phyloP scores from a whole-genome alignment of 352 stramenopile species.

The Phytophthora capsici region DNA sequence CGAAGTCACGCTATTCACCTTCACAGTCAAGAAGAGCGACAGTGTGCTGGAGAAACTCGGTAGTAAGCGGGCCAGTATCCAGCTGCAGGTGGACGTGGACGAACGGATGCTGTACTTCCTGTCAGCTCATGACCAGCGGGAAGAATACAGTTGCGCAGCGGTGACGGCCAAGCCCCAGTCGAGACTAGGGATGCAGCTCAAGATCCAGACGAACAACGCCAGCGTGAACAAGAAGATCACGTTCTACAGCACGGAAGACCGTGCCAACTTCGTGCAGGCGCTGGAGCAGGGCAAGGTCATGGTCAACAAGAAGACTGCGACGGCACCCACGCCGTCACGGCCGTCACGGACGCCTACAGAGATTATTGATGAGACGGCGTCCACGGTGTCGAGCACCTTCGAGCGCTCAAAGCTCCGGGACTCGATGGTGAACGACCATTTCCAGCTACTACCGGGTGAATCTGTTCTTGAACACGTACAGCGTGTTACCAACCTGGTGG shows the following conservation, averaged over 20 bases:
- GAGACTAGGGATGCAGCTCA: slow-evolving; percentile 81
- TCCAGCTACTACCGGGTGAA: slow-evolving; percentile 66
- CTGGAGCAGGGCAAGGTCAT: slow-evolving; percentile 87
- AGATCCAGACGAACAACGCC: slow-evolving; percentile 81
- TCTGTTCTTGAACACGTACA: slow-evolving; percentile 82
- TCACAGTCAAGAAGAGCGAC: slow-evolving; percentile 89
- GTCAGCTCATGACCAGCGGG: slow-evolving; percentile 72
- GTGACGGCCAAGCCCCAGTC: slow-evolving; percentile 83
- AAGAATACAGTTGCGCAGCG: slow-evolving; percentile 83
- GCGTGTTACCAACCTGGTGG: slow-evolving; percentile 85
- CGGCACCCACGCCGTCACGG: slow-evolving; percentile 22
- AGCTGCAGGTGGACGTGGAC: slow-evolving; percentile 85
- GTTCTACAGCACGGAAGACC: slow-evolving; percentile 85
- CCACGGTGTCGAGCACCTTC: slow-evolving; percentile 39
- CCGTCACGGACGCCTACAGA: slow-evolving; percentile 32
- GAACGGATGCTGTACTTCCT: slow-evolving; percentile 86
- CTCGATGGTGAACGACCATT: slow-evolving; percentile 71
- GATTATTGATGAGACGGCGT: slow-evolving; percentile 40
- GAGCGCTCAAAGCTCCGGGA: slow-evolving; percentile 56
- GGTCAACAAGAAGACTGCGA: slow-evolving; percentile 60
- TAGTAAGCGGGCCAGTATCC: slow-evolving; percentile 84
- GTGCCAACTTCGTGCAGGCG: slow-evolving; percentile 80
- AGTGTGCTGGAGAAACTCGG: slow-evolving; percentile 83
- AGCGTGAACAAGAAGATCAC: slow-evolving; percentile 87
- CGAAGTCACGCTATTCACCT: slow-evolving; percentile 85